phyloP scores from a whole-genome alignment of 176 grass and related monocot genomes.

The Leersia perrieri region DNA sequence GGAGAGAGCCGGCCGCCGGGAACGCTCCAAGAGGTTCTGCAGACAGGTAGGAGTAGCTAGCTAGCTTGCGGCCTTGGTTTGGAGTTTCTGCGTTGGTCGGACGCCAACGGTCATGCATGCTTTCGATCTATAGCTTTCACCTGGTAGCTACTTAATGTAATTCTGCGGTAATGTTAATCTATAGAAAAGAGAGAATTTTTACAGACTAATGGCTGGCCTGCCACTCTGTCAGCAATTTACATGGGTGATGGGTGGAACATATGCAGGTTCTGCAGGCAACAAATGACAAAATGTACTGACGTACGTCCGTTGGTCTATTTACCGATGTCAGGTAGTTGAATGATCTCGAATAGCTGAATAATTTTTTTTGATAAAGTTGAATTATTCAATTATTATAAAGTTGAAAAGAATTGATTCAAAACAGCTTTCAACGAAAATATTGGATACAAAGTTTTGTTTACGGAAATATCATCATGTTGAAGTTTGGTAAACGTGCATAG shows the following conservation, averaged over 20 bases:
- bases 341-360: too few relatives aligned
- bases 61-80: neutral
- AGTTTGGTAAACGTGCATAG: too few relatives aligned
- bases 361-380: too few relatives aligned
- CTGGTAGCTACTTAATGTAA: neutral
- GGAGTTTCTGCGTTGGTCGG: slow-evolving; percentile 26
- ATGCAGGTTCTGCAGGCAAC: neutral
- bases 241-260: neutral
- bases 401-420: too few relatives aligned
- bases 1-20: neutral
- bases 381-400: too few relatives aligned
- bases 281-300: neutral
- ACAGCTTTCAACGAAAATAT: too few relatives aligned
- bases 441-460: too few relatives aligned
- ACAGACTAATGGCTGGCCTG: neutral
- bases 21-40: slow-evolving; percentile 35
- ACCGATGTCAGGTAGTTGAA: neutral
- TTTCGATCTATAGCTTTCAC: neutral
- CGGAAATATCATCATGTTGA: too few relatives aligned
- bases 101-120: slow-evolving; percentile 47
- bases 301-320: neutral
- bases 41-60: too few relatives aligned
- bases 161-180: neutral
- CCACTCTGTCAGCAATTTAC: neutral
- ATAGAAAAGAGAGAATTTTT: neutral